Percentiles rank a stretch among this genome's conserved stretches.
Conservation (phyloP, 1,284 basidiomycete species). For the Athelia psychrophila region DNA sequence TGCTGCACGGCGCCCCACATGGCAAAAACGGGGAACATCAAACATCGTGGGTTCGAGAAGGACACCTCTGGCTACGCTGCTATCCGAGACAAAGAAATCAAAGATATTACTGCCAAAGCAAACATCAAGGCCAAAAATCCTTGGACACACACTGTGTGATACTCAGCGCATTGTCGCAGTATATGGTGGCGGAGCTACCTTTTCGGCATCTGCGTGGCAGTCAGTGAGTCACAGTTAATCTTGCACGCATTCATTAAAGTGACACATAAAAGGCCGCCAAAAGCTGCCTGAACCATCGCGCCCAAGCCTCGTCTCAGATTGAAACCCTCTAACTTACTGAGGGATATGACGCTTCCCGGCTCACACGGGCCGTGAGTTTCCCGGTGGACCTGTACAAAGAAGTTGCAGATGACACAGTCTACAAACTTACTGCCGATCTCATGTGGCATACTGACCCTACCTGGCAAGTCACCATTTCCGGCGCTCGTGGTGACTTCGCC, state of each 20-base stretch:
- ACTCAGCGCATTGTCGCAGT: no score
- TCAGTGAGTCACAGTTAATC: no score
- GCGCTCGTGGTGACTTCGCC: constrained; percentile 35
- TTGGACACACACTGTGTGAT: constrained; percentile 5
- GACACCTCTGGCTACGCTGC: constrained; percentile 24
- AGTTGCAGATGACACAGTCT: no score
- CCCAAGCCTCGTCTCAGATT: constrained; percentile 7
- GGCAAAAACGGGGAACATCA: constrained; percentile 41
- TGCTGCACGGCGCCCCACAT: constrained; percentile 42
- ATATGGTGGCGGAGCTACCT: no score
- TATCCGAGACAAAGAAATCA: not conserved
- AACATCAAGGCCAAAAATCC: constrained; percentile 8
- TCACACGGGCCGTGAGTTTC: no score
- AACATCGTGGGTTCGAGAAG: constrained; percentile 40
- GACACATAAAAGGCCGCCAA: no score
- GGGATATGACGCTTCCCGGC: not conserved
- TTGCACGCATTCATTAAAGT: no score
- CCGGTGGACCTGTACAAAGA: no score
- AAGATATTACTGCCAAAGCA: constrained; percentile 6
- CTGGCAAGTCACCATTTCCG: constrained; percentile 30
- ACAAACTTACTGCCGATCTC: not conserved
- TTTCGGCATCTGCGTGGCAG: no score
- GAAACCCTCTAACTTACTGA: not conserved
- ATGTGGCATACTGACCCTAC: constrained; percentile 9
- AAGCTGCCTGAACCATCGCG: not conserved